phyloP scores from a whole-genome alignment of 2,329 filamentous ascomycete genomes.

The Epichloe amarillans region DNA sequence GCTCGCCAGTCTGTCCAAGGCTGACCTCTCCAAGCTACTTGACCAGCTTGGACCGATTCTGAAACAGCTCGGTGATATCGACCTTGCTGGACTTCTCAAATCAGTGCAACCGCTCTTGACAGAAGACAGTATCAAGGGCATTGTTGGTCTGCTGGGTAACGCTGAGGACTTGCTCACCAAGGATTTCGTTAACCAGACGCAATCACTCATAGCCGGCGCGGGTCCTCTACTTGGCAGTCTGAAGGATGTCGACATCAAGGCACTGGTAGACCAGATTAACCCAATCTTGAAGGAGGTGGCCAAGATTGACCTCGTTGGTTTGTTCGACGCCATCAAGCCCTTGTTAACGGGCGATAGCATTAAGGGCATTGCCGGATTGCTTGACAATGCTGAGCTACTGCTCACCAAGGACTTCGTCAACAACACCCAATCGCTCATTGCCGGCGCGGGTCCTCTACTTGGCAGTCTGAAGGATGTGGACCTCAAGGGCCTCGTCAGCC shows the following conservation, averaged over 20 bases:
- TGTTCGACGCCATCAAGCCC: slow-evolving; percentile 6
- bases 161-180: slow-evolving; percentile 6
- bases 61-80: slow-evolving; percentile 3
- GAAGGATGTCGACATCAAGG: slow-evolving; percentile 17
- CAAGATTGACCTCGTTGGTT: slow-evolving; percentile 2
- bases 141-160: slow-evolving; percentile 4
- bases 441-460: slow-evolving; percentile 18
- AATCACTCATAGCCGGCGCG: slow-evolving; percentile 10
- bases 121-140: slow-evolving; percentile 11
- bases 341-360: slow-evolving; percentile 12
- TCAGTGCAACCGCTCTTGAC: slow-evolving; percentile 9
- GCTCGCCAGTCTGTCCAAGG: slow-evolving; percentile 6
- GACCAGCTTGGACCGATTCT: slow-evolving; percentile 4
- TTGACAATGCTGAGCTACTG: not conserved
- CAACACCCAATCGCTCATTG: slow-evolving; percentile 5
- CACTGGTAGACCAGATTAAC: slow-evolving; percentile 6
- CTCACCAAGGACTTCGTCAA: slow-evolving; percentile 11
- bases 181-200: slow-evolving; percentile 10
- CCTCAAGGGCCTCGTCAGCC: slow-evolving; percentile 8
- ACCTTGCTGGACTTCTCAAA: slow-evolving; percentile 3
- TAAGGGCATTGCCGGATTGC: slow-evolving; percentile 8
- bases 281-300: slow-evolving; percentile 16
- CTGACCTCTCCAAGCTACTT: slow-evolving; percentile 2
- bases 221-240: slow-evolving; percentile 21
- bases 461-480: slow-evolving; percentile 19